A percentile compares a stretch with the other conserved stretches of the same genome.
Evolutionary conservation across 2,329 filamentous ascomycete genomes (phyloP).

Genomic region (Periconia sp.): DNA sequence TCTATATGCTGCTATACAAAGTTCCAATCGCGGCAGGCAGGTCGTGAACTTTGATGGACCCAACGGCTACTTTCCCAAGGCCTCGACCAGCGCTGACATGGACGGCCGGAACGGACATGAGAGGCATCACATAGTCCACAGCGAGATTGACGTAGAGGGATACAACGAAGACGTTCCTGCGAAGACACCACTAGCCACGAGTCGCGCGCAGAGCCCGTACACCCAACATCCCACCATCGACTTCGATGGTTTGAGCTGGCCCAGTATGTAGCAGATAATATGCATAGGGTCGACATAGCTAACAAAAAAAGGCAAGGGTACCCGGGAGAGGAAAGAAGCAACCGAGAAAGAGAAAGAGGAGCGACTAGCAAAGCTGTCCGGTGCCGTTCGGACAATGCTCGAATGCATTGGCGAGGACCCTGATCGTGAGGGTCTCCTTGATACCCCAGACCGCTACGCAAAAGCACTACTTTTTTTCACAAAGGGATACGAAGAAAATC

Average conservation of each 20-base stretch:
- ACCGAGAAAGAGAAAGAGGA: constrained; percentile 64
- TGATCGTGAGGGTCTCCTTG: constrained; percentile 66
- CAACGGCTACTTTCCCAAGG: constrained; percentile 36
- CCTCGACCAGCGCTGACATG: constrained; percentile 20
- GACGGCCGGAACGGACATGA: constrained; percentile 21
- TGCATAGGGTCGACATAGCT: constrained; percentile 5
- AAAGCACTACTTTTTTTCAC: constrained; percentile 97
- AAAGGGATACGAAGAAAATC: constrained; percentile 94
- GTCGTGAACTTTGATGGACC: constrained; percentile 52
- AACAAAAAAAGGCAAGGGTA: constrained; percentile 61
- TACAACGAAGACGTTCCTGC: constrained; percentile 58
- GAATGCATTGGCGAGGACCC: constrained; percentile 72
- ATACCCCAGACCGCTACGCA: constrained; percentile 83
- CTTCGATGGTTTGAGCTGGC: constrained; percentile 63
- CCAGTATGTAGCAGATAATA: constrained; percentile 47
- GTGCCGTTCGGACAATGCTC: constrained; percentile 67
- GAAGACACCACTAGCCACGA: constrained; percentile 60
- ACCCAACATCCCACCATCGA: constrained; percentile 59
- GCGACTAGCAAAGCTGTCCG: constrained; percentile 65
- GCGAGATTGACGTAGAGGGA: constrained; percentile 54
- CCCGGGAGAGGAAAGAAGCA: constrained; percentile 65
- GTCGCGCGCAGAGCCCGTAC: constrained; percentile 58
- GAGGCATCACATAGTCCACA: constrained; percentile 25
- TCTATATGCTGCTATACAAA: constrained; percentile 64
- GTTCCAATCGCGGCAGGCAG: constrained; percentile 59